Evolutionary conservation across 2,329 filamentous ascomycete genomes (phyloP), one percentile per base, ranked within the genome.

Genomic region (Nothopassalora personata): DNA sequence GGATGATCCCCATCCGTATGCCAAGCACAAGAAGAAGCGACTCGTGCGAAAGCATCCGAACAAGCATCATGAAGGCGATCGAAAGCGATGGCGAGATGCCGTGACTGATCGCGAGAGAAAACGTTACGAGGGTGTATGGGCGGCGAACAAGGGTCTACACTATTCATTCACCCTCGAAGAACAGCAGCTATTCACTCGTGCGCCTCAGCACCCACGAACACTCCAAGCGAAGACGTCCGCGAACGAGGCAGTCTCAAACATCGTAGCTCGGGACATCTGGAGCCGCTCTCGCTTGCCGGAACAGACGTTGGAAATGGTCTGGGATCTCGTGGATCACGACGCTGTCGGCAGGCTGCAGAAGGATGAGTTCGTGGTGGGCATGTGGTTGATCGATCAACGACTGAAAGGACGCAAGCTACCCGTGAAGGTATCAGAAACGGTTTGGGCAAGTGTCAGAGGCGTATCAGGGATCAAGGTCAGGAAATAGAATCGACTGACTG

Each of bases 91-190:
- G 90, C 83, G 88, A 46, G 89, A 92, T 65, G 80, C 85, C 61
- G 83, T 94, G 46, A 89, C 87, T 0, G 81, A 84, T 51, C 79
- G 84, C 5, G 89, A 94, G 69, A 79, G 88, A n/a, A 89, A 88
- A 68, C 81, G 90, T 1, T 94, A 94, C 72, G 90, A 93, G 72
- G 90, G 88, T 2, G 83, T 94, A 1, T 94, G 89, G 89, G 90
- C 90, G 1, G 90, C 88, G 46, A 94, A 94, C 67, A 84, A 85
- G 52, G 89, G 89, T 0, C 59, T 85, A 0, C 66, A 72, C 50
- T 68, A 72, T 28, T 62, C 71, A 10, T 68, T 70, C 53, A 68
- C 67, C 8, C 48, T 56, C 0, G 59, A 62, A 43, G 67, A 69
- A 50, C 55, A 61, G 36, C 51, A 54, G 18, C 52, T 57, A 4